Base-by-base conservation (phyloP, 257 asterid genomes). In the Solanum sejunctum region DNA sequence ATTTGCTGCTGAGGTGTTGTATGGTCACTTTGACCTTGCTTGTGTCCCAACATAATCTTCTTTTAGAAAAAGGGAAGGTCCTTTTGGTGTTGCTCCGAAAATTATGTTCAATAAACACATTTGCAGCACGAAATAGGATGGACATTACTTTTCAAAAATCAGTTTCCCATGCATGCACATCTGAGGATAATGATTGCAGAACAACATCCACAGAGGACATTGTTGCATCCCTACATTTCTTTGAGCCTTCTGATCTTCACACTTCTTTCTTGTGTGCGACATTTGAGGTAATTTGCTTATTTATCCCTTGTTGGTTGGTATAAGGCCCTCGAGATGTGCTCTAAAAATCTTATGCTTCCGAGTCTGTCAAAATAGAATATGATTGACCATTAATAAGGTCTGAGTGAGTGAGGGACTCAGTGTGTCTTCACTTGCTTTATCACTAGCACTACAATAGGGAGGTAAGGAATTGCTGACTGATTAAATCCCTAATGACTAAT, bases 1-100 rank as follows among this genome's bases (percentile, higher is more conserved):
- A 45, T 80, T 86, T 92, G 90, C 86, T 94, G 63, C 86, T 94
- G 82, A 91, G 98, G 89, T 94, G 99, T 85, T 92, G 97, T 86
- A 84, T 96, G 89, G 71, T 91, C 43, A 89, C 92, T 66, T 84
- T 95, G 86, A 81, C 80, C 84, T 84, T 94, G 89, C 88, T 88
- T n/a, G 90, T 47, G 63, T 83, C 61, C 61, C 84, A 86, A 56
- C 89, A 77, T 63, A 86, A 79, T 64, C 73, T 69, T 89, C 57
- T 92, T 70, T 82, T 87, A 90, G 94, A 91, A 81, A 92, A 91
- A 51, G 95, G 93, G 77, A 58, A 47, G 66, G 81, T 90, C 88
- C 90, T 96, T 63, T 73, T 92, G 45, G 80, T 83, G 86, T 89
- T 94, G 79, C 88, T 93, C 55, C 56, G 73, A 66, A 93, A 83